Base-by-base conservation (phyloP, 305 asterid species). In the Plantago rigida region DNA sequence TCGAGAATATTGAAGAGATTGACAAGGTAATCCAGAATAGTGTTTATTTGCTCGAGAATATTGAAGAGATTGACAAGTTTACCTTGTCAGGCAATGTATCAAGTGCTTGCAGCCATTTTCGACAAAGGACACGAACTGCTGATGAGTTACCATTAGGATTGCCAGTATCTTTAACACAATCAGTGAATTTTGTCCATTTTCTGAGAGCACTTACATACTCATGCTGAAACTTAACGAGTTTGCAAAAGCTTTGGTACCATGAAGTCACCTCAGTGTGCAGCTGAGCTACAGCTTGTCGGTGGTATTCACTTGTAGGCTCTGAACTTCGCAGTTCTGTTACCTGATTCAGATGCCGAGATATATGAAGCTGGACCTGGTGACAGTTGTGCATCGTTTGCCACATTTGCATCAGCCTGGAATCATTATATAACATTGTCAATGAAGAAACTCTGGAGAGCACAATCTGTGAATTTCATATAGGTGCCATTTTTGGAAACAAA, bases 251-350 rank as follows among this genome's bases (percentile, higher is more conserved):
- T 63, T 62, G 67, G 78, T 76, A 68, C 96, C 94, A 87, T 4
- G 83, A 85, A 12, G 75, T 67, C 53, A 87, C 89, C 77, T 87
- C 96, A 15, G 78, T 70, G 69, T 82, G 82, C 44, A 87, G 85
- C 88, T 87, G 96, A 59, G 75, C 78, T 19, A 89, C 89, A 67
- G 96, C 92, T 74, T 80, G 89, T 69, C 54, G 81, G 58, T 71
- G 87, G 55, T 81, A 81, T 63, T 78, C 89, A 11, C 81, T 72
- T 26, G 89, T 85, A 13, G 86, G 85, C 49, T 87, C 94, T 42
- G 22, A 9, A 13, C 24, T 70, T 59, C 75, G 81, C 75, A 77
- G 89, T 64, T 77, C 79, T 15, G 75, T 48, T 44, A 85, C 65
- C 64, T 77, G 80, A 68, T 62, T 79, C 73, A 87, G 76, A 75